phyloP scores from a whole-genome alignment of 1,284 basidiomycete genomes.

The Malassezia caprae region DNA sequence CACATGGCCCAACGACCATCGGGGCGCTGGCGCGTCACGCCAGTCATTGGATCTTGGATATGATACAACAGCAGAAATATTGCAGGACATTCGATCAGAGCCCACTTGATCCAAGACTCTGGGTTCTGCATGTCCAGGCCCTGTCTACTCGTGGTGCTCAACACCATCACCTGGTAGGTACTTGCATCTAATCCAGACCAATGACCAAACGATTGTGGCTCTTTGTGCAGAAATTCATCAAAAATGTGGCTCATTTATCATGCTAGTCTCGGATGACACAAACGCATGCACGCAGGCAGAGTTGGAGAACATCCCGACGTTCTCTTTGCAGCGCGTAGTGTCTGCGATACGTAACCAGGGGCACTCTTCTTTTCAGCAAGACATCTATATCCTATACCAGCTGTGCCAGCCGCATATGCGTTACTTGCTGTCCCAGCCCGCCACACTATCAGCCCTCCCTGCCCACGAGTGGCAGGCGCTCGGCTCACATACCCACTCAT shows the following conservation, averaged over 20 bases:
- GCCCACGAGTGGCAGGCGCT: not conserved
- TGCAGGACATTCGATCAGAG: not conserved
- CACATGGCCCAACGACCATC: not conserved
- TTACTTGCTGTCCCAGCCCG: not conserved
- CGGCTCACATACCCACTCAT: not conserved
- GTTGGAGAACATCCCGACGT: not conserved
- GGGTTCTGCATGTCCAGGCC: constrained; percentile 14
- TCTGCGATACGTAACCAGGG: not conserved
- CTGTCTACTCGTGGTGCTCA: not conserved
- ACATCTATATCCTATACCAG: not conserved
- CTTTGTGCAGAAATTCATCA: constrained; percentile 4
- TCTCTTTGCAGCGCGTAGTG: not conserved
- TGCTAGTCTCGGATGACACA: constrained; percentile 12
- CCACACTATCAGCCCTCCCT: not conserved
- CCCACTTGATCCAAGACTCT: not conserved
- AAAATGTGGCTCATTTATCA: not conserved
- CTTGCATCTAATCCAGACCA: constrained; percentile 6
- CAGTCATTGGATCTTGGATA: constrained; percentile 11
- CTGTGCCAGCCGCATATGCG: not conserved
- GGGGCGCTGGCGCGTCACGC: constrained; percentile 8
- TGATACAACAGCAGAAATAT: constrained; percentile 11
- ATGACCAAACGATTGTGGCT: constrained; percentile 14
- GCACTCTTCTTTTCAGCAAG: not conserved
- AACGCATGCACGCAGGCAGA: constrained; percentile 14
- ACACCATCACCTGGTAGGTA: constrained; percentile 2